phyloP scores from a whole-genome alignment of 352 stramenopile species.

The Globisporangium parvum region DNA sequence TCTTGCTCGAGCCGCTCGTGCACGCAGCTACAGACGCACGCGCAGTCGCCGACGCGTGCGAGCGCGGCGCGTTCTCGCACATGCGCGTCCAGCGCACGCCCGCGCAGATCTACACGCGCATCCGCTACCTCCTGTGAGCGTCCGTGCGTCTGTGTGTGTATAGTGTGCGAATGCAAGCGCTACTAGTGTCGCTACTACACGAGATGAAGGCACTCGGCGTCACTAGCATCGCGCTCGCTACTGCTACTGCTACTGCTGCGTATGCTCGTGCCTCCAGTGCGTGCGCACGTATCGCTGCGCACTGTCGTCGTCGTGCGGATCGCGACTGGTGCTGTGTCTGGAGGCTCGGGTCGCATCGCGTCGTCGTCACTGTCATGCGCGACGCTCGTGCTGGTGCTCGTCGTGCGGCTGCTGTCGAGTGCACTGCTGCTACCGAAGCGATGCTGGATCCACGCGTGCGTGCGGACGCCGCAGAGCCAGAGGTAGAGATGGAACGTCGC shows the following conservation, averaged over 20 bases:
- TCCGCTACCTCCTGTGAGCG: slow-evolving; percentile 57
- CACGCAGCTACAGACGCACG: not conserved
- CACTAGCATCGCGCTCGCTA: not conserved
- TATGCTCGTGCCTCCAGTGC: not conserved
- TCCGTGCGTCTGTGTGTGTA: not conserved
- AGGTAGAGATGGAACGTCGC: slow-evolving; percentile 65
- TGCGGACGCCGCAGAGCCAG: slow-evolving; percentile 34
- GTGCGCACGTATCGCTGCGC: not conserved
- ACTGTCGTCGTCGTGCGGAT: not conserved
- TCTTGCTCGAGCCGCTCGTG: slow-evolving; percentile 31
- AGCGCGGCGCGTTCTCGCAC: slow-evolving; percentile 24
- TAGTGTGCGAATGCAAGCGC: not conserved
- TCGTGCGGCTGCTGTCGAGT: slow-evolving; percentile 11
- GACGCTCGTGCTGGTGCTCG: not conserved
- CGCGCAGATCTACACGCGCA: slow-evolving; percentile 42
- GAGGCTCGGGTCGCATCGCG: not conserved
- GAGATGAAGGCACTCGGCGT: slow-evolving; percentile 4
- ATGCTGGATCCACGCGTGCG: slow-evolving; percentile 49
- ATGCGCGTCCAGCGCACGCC: slow-evolving; percentile 32
- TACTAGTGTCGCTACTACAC: slow-evolving; percentile 1
- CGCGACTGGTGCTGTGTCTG: not conserved
- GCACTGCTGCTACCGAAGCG: not conserved
- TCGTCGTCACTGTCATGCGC: slow-evolving; percentile 1
- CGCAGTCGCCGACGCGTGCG: slow-evolving; percentile 21
- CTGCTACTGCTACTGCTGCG: slow-evolving; percentile 8